Percentiles rank a stretch among this genome's conserved stretches.
Evolutionary conservation across 768 basidiomycete genomes (phyloP).

Genomic region (Collybia mongolica): DNA sequence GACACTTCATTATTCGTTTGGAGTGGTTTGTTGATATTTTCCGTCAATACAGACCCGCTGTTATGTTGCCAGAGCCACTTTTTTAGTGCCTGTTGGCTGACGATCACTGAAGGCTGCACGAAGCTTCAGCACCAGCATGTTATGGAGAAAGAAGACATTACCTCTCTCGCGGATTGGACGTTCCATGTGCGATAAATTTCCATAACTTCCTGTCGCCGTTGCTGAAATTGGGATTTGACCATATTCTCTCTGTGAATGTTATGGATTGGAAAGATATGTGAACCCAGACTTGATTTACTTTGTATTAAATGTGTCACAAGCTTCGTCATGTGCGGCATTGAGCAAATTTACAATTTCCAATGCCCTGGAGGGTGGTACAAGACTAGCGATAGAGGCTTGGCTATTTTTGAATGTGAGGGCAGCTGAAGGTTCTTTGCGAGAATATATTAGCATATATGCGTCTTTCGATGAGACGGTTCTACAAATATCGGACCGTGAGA

Average conservation of each 20-base stretch:
- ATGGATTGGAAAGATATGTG: neutral
- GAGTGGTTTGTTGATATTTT: neutral
- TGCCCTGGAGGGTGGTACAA: conserved; percentile 53
- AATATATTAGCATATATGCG: conserved; percentile 95
- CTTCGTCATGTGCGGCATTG: conserved; percentile 55
- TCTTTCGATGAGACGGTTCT: conserved; percentile 74
- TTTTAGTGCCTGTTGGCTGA: conserved; percentile 59
- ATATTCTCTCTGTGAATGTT: conserved; percentile 39
- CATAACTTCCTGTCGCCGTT: conserved; percentile 51
- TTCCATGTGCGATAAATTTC: conserved; percentile 67
- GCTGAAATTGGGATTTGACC: conserved; percentile 43
- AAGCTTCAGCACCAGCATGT: too few species aligned
- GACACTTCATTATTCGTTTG: conserved; percentile 3
- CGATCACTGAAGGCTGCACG: conserved; percentile 50
- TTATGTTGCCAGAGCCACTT: conserved; percentile 53
- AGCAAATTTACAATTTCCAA: conserved; percentile 48
- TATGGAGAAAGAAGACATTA: conserved; percentile 20
- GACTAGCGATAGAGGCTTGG: neutral
- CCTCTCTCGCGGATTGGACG: conserved; percentile 44
- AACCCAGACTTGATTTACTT: conserved; percentile 30
- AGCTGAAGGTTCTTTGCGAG: conserved; percentile 34
- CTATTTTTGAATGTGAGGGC: neutral
- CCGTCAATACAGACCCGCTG: conserved; percentile 22
- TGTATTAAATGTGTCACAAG: conserved; percentile 45
- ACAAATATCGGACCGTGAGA: conserved; percentile 9